A percentile compares a stretch with the other conserved stretches of the same genome.
Evolutionary conservation across 352 stramenopile genomes (phyloP).

Genomic region (Halophytophthora polymorphica): DNA sequence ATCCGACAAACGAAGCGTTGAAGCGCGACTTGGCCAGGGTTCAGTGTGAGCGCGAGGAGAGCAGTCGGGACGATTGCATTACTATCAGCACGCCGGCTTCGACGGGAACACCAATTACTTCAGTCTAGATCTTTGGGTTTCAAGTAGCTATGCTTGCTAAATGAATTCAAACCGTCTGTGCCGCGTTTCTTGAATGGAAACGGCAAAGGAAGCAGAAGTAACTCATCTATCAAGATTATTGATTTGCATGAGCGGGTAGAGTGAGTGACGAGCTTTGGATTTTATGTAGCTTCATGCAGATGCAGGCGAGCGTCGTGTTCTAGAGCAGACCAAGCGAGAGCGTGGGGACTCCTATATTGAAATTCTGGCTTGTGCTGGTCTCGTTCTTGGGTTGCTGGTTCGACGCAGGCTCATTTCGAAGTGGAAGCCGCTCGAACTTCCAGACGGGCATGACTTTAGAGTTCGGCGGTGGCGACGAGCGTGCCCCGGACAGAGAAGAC

Average conservation of each 20-base stretch:
- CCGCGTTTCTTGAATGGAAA: too few relatives aligned
- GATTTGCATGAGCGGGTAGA: too few relatives aligned
- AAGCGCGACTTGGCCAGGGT: slow-evolving; percentile 44
- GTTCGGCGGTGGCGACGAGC: slow-evolving; percentile 13
- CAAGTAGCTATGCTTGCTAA: too few relatives aligned
- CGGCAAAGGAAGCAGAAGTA: too few relatives aligned
- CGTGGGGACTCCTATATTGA: slow-evolving; percentile 16
- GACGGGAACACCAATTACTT: slow-evolving; percentile 6
- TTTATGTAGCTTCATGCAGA: slow-evolving; percentile 1
- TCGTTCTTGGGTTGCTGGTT: slow-evolving; percentile 22
- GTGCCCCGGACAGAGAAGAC: slow-evolving; percentile 19
- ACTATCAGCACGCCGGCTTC: not conserved
- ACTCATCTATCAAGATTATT: too few relatives aligned
- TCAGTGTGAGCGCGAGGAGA: slow-evolving; percentile 16
- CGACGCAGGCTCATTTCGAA: slow-evolving; percentile 11
- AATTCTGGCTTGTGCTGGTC: not conserved
- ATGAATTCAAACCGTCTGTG: too few relatives aligned
- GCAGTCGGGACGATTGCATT: too few relatives aligned
- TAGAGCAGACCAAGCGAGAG: slow-evolving; percentile 29
- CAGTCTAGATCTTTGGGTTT: too few relatives aligned
- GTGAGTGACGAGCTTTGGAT: too few relatives aligned
- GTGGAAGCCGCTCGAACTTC: slow-evolving; percentile 15
- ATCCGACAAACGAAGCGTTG: slow-evolving; percentile 53
- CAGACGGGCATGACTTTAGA: slow-evolving; percentile 37
- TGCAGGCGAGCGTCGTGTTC: not conserved